phyloP scores from a whole-genome alignment of 768 basidiomycete genomes.

The Grammothele lineata region DNA sequence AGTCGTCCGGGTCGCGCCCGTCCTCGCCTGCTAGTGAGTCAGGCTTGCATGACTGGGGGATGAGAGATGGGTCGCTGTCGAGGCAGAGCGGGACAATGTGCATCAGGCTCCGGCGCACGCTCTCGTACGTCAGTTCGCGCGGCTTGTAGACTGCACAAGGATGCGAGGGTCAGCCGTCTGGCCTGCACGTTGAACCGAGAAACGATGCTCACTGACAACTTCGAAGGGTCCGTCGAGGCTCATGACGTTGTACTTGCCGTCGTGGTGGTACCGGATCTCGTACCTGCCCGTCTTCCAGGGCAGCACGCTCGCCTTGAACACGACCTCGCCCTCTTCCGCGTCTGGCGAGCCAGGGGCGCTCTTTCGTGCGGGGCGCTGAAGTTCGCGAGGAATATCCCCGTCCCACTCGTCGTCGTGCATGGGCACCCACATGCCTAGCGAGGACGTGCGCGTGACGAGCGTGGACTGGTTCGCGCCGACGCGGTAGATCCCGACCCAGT shows the following conservation, averaged over 20 bases:
- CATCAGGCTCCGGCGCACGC: conserved; percentile 63
- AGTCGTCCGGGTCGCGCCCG: conserved; percentile 81
- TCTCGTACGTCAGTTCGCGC: conserved; percentile 52
- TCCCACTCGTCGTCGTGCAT: conserved; percentile 93
- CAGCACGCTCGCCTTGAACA: conserved; percentile 73
- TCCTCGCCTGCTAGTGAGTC: conserved; percentile 35
- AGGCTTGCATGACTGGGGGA: conserved; percentile 62
- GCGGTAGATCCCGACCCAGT: conserved; percentile 95
- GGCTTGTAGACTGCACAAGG: conserved; percentile 81
- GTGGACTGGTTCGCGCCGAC: conserved; percentile 87
- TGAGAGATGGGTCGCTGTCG: conserved; percentile 78
- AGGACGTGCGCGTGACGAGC: conserved; percentile 79
- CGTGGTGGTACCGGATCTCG: conserved; percentile 93
- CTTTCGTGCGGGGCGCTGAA: conserved; percentile 28
- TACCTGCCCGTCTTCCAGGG: conserved; percentile 87
- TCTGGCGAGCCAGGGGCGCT: conserved; percentile 28
- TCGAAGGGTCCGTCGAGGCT: conserved; percentile 80
- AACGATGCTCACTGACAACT: too few relatives aligned
- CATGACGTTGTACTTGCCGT: conserved; percentile 97
- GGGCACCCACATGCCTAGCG: conserved; percentile 89
- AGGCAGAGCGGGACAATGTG: conserved; percentile 83
- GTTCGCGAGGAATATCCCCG: conserved; percentile 67
- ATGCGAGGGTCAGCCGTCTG: too few relatives aligned
- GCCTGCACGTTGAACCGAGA: too few relatives aligned
- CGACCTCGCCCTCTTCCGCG: conserved; percentile 54